Evolutionary conservation across 2,329 filamentous ascomycete species (phyloP).

Genomic region (Alternaria postmessia): DNA sequence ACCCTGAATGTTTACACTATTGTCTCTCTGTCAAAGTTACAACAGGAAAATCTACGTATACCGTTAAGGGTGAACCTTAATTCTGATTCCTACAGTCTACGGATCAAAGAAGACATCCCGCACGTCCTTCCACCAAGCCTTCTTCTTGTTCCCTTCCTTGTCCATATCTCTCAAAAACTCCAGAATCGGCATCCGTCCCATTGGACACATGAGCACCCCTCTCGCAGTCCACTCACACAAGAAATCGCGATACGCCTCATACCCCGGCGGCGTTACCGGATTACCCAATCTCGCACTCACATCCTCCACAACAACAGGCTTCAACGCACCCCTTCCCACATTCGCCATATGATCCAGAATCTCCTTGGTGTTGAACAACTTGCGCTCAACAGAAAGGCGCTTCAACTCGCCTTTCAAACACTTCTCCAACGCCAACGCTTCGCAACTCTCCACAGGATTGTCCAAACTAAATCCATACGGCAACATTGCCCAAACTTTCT

Average conservation of each 20-base stretch:
- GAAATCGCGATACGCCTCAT: slow-evolving; percentile 18
- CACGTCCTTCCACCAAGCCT: slow-evolving; percentile 20
- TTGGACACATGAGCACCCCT: slow-evolving; percentile 14
- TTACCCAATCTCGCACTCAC: slow-evolving; percentile 14
- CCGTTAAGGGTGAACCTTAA: neutral
- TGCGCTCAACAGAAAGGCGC: neutral
- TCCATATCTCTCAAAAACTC: slow-evolving; percentile 18
- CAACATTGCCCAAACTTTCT: slow-evolving; percentile 1
- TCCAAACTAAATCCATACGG: slow-evolving; percentile 14
- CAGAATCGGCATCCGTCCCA: slow-evolving; percentile 3
- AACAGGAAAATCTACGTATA: no score
- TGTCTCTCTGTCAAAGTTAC: no score
- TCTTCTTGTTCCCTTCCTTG: slow-evolving; percentile 2
- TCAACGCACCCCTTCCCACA: slow-evolving; percentile 13
- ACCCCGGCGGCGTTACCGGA: slow-evolving; percentile 20
- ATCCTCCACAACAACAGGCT: slow-evolving; percentile 5
- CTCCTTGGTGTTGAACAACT: slow-evolving; percentile 4
- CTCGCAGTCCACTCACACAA: slow-evolving; percentile 23
- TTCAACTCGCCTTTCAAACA: slow-evolving; percentile 9
- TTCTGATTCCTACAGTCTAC: neutral
- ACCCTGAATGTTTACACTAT: no score
- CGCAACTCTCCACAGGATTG: slow-evolving; percentile 13
- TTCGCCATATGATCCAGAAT: slow-evolving; percentile 14
- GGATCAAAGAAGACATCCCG: slow-evolving; percentile 1
- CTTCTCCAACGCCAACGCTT: slow-evolving; percentile 9